phyloP scores from a whole-genome alignment of 495 filamentous ascomycete species.

The Penicillium steckii region DNA sequence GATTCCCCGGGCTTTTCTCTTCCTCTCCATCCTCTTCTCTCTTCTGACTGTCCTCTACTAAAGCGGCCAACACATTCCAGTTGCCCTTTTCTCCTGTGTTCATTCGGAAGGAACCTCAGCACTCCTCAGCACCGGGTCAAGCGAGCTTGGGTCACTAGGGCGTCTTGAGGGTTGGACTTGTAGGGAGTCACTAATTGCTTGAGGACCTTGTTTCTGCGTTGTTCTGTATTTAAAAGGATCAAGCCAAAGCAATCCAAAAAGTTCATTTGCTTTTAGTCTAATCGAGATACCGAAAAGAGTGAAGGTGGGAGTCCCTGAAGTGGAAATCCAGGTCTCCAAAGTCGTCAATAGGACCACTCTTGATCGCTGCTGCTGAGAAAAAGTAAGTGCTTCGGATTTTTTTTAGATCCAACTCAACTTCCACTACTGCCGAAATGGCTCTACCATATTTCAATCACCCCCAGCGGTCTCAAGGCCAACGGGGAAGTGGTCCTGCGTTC shows the following conservation, averaged over 20 bases:
- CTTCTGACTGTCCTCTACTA: too few relatives aligned
- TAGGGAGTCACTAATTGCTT: slow-evolving; percentile 10
- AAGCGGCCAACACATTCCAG: too few relatives aligned
- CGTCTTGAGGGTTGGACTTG: slow-evolving; percentile 15
- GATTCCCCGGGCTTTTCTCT: too few relatives aligned
- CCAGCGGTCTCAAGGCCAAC: not conserved
- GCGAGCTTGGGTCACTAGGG: slow-evolving; percentile 7
- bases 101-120: slow-evolving; percentile 4
- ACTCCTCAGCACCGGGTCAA: not conserved
- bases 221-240: slow-evolving; percentile 7
- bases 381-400: not conserved
- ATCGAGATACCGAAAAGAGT: slow-evolving; percentile 7
- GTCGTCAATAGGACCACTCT: slow-evolving; percentile 4
- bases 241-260: slow-evolving; percentile 9
- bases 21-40: not conserved
- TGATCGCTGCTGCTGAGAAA: not conserved
- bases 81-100: not conserved
- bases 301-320: slow-evolving; percentile 12
- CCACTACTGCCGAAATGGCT: not conserved
- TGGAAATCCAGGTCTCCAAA: slow-evolving; percentile 15
- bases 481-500: slow-evolving; percentile 8
- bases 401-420: not conserved
- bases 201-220: slow-evolving; percentile 9
- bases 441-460: not conserved
- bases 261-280: slow-evolving; percentile 1